These are phyloP conservation scores for Yarrowia bubula DNA, from an alignment of 805 yeast species.

Conservation along the genomic window DNA sequence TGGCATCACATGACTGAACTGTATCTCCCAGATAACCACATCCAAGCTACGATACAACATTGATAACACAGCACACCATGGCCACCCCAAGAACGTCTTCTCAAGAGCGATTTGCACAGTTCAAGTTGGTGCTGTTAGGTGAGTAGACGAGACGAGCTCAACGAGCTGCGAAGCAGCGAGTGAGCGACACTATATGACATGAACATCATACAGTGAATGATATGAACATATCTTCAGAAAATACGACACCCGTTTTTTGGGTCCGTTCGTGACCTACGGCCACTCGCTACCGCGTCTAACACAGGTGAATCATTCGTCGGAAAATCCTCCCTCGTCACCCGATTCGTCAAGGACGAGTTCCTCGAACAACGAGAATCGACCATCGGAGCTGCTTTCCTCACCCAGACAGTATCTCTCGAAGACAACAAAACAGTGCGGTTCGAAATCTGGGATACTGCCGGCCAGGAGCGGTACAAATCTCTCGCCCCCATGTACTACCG, in stretches of 20 bases:
- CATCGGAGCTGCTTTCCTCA: constrained; percentile 97
- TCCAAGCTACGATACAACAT: not conserved
- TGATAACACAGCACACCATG: constrained; percentile 22
- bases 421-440: constrained; percentile 46
- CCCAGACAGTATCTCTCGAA: constrained; percentile 63
- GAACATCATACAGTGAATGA: no score
- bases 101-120: constrained; percentile 47
- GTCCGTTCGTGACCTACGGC: no score
- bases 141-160: constrained; percentile 30
- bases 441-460: constrained; percentile 84
- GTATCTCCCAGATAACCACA: constrained; percentile 26
- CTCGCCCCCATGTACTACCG: constrained; percentile 82
- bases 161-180: no score
- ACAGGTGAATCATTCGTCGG: constrained; percentile 76
- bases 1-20: constrained; percentile 25
- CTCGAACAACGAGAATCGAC: constrained; percentile 84
- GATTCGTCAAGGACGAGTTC: constrained; percentile 69
- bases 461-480: constrained; percentile 83
- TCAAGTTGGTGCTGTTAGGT: constrained; percentile 71
- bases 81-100: constrained; percentile 36
- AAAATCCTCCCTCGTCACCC: constrained; percentile 72
- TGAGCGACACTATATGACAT: no score
- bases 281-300: no score
- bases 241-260: no score
- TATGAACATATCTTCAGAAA: no score